Evolutionary conservation across 805 yeast species (phyloP).

Genomic region (Kuraishia cidri): DNA sequence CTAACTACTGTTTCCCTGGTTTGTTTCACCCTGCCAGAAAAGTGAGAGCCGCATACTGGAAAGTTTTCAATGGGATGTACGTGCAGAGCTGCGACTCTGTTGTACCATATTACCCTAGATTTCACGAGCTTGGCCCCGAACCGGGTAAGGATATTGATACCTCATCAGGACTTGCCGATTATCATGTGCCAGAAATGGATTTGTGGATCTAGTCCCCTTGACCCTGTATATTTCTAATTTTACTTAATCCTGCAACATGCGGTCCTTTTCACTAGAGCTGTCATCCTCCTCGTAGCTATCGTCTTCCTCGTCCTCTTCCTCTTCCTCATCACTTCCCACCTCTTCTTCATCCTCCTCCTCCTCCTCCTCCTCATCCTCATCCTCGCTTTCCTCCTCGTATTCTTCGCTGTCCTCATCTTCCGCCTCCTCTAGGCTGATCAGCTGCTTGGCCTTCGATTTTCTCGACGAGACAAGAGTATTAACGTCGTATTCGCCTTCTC

Average conservation of each 20-base stretch:
- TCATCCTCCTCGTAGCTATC: conserved; percentile 23
- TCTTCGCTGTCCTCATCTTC: neutral
- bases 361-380: conserved; percentile 18
- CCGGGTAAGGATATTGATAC: too few species aligned
- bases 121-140: conserved; percentile 17
- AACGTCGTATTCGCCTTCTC: conserved; percentile 19
- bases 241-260: too few species aligned
- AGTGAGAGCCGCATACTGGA: conserved; percentile 84
- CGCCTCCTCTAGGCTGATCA: neutral
- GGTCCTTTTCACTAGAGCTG: too few species aligned
- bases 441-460: neutral
- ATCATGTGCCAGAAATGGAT: neutral
- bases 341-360: conserved; percentile 18
- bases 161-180: neutral
- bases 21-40: conserved; percentile 88
- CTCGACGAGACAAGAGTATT: conserved; percentile 7
- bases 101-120: conserved; percentile 73
- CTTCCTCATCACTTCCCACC: conserved; percentile 15
- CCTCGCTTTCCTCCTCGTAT: conserved; percentile 12
- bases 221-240: neutral
- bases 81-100: conserved; percentile 65
- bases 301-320: conserved; percentile 18
- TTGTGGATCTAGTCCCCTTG: conserved; percentile 1
- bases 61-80: conserved; percentile 66
- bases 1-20: conserved; percentile 81